A percentile compares a stretch with the other conserved stretches of the same genome.
These are phyloP conservation scores for Globisporangium mamillatum DNA, from an alignment of 352 stramenopile species.

Conservation along the genomic window DNA sequence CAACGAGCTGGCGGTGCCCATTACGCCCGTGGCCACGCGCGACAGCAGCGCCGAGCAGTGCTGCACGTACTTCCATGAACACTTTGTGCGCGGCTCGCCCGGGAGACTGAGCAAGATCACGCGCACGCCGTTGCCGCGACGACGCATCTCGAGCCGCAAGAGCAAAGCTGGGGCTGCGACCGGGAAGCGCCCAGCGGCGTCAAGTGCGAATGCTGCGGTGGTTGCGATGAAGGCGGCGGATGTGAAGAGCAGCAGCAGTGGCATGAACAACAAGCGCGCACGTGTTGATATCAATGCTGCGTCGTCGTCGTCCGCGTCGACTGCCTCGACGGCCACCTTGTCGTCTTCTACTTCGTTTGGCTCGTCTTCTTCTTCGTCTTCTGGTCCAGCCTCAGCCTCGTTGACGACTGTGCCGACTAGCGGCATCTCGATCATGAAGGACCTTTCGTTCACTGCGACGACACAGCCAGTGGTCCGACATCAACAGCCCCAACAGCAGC, in stretches of 20 bases:
- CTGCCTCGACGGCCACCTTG: background rate
- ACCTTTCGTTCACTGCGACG: background rate
- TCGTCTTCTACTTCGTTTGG: background rate
- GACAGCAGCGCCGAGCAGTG: background rate
- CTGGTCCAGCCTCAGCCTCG: background rate
- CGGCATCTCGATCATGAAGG: background rate
- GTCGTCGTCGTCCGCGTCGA: background rate
- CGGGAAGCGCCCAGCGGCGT: background rate
- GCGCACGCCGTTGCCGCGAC: slow-evolving; percentile 34
- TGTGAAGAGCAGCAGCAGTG: background rate
- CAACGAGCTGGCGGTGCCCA: background rate
- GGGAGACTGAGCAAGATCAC: slow-evolving; percentile 35
- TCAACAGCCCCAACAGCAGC: background rate
- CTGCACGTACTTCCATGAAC: slow-evolving; percentile 33
- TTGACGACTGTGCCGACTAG: background rate
- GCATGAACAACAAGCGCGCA: slow-evolving; percentile 22
- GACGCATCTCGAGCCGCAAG: slow-evolving; percentile 25
- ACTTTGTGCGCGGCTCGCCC: slow-evolving; percentile 48
- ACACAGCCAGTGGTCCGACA: background rate
- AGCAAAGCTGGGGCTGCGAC: background rate
- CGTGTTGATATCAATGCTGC: background rate
- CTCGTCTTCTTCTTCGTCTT: background rate
- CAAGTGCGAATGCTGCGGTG: background rate
- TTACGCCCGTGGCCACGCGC: slow-evolving; percentile 6
- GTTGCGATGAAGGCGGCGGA: background rate